These are phyloP conservation scores for Rhizopogon sp. DNA, from an alignment of 768 basidiomycete species.

Conservation along the genomic window DNA sequence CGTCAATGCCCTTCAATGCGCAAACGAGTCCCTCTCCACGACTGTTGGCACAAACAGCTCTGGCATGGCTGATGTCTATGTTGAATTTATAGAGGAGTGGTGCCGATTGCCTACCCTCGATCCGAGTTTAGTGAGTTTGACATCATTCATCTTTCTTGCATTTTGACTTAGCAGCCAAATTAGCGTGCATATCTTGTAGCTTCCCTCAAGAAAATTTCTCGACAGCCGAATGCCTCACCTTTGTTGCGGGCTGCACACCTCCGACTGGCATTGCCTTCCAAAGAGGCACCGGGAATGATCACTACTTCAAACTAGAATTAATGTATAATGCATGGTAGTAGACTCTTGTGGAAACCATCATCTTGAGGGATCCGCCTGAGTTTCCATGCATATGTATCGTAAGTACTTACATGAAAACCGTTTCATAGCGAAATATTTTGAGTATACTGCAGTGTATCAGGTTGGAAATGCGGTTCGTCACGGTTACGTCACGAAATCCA, in stretches of 20 bases:
- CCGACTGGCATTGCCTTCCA: constrained; percentile 21
- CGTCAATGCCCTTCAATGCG: constrained; percentile 24
- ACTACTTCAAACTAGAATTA: too few species aligned
- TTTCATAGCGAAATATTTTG: too few species aligned
- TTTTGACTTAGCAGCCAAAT: constrained; percentile 34
- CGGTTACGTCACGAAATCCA: too few species aligned
- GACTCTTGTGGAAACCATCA: too few species aligned
- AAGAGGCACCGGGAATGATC: too few species aligned
- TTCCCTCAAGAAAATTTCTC: constrained; percentile 35
- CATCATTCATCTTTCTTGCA: constrained; percentile 9
- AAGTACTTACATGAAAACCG: too few species aligned
- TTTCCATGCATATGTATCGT: too few species aligned
- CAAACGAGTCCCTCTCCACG: constrained; percentile 23
- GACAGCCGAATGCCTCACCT: constrained; percentile 14
- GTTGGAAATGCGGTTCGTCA: too few species aligned
- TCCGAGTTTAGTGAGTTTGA: constrained; percentile 24
- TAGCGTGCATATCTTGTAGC: constrained; percentile 39
- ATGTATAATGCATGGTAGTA: too few species aligned
- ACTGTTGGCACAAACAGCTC: constrained; percentile 18
- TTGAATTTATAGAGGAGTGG: constrained; percentile 45
- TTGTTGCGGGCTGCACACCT: constrained; percentile 33
- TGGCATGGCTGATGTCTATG: constrained; percentile 32
- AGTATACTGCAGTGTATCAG: too few species aligned
- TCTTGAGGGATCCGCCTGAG: too few species aligned
- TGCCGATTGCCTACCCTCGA: constrained; percentile 30